Evolutionary conservation across 768 basidiomycete species (phyloP).

Genomic region (Mrakia blollopis): DNA sequence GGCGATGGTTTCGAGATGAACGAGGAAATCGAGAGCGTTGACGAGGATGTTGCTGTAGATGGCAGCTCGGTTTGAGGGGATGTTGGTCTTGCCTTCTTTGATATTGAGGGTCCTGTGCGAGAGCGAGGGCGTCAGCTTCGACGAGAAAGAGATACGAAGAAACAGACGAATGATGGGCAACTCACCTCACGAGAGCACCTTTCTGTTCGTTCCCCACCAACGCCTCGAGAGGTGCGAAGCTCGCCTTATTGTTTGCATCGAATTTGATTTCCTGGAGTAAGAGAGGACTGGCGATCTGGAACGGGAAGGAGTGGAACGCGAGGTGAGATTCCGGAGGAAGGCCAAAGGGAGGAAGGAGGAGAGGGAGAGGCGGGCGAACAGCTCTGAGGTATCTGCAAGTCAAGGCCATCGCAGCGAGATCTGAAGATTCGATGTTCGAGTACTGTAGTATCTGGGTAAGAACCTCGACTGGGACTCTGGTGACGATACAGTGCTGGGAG

Average conservation of each 20-base stretch:
- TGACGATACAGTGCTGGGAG: neutral
- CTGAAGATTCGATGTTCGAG: neutral
- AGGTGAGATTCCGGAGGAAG: neutral
- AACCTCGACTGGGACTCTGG: neutral
- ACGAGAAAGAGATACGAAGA: neutral
- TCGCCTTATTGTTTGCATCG: neutral
- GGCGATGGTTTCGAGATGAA: neutral
- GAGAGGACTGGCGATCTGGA: slow-evolving; percentile 2
- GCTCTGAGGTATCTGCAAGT: neutral
- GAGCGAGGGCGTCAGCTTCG: neutral
- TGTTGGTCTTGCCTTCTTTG: neutral
- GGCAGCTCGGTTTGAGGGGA: neutral
- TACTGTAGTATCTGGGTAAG: neutral
- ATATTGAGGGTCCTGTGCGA: neutral
- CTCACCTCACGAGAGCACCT: slow-evolving; percentile 1
- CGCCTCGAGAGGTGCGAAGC: neutral
- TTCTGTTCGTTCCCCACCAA: neutral
- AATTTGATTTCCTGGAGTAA: neutral
- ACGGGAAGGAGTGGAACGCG: neutral
- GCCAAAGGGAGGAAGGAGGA: no score
- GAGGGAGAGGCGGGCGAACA: neutral
- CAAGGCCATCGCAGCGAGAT: neutral
- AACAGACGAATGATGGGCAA: neutral
- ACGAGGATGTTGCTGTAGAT: neutral
- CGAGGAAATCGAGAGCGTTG: neutral